Base-by-base conservation (phyloP, 495 filamentous ascomycete species). In the Platismatia glauca region DNA sequence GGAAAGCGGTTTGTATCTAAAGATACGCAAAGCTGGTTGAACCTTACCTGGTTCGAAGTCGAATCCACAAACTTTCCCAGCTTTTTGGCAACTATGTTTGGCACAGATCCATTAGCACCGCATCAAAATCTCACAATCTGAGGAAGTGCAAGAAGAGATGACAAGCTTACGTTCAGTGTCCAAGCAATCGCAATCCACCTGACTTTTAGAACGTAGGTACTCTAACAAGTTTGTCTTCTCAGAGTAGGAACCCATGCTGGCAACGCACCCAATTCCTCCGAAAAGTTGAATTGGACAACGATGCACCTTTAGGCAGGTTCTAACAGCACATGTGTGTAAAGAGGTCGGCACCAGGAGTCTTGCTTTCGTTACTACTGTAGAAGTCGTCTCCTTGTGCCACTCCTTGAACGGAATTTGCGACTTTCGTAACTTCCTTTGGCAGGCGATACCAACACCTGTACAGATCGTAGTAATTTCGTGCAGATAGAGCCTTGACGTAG, bases 41-140 rank as follows among this genome's bases (percentile, higher is more conserved):
- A 37, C 34, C 11, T 56, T 71, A 84, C 82, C 71, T 86, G 84
- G 62, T 86, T 86, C 5, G 84, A 86, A 27, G 84, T 87, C 67
- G 81, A 86, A 64, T 87, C 83, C 24, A 77, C 74, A 64, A 87
- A 87, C 0, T 81, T 82, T 13, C 83, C 84, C 0, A 84, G 68
- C n/a, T 75, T 68, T 65, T 73, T 76, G n/a, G 81, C 78, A 9
- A 85, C 83, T 83, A 59, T 37, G 48, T 20, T 50, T 59, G 24
- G 27, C 48, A 55, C 22, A 5, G 52, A 44, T 33, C 18, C 1
- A 22, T 60, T 22, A 62, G 60, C 16, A 60, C 46, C 8, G 15
- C 20, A 55, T 34, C 20, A 1, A 16, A 18, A 55, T 11, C 15
- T 5, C 8, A 35, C 15, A 20, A 15, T 15, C 52, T 13, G n/a